A percentile compares a stretch with the other conserved stretches of the same genome.
Conservation (phyloP, 768 basidiomycete species). For the Termitomyces sp. region DNA sequence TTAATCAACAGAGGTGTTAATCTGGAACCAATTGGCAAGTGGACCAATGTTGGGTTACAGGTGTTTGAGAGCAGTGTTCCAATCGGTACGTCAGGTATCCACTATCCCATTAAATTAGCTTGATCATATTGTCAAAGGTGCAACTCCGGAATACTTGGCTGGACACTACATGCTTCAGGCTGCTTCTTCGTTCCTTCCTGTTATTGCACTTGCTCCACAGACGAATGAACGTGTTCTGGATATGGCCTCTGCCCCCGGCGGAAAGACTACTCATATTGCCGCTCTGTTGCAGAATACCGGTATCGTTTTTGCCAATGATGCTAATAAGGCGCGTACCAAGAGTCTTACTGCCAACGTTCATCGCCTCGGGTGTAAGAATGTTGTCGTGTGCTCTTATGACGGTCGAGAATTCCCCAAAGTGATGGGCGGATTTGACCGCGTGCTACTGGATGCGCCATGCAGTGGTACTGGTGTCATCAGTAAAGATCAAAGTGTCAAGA, state of each 20-base stretch:
- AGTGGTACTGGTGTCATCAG: constrained; percentile 97
- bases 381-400: constrained; percentile 94
- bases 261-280: constrained; percentile 97
- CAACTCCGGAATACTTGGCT: constrained; percentile 97
- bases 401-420: constrained; percentile 98
- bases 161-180: constrained; percentile 99
- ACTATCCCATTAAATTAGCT: background rate
- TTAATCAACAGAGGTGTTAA: constrained; percentile 95
- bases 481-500: constrained; percentile 95
- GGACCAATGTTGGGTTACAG: constrained; percentile 99
- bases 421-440: constrained; percentile 98
- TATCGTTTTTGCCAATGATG: constrained; percentile 95
- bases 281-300: constrained; percentile 97
- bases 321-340: constrained; percentile 92
- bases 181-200: constrained; percentile 98
- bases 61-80: constrained; percentile 96
- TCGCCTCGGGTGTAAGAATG: constrained; percentile 96
- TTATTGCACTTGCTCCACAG: constrained; percentile 90
- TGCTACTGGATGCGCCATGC: constrained; percentile 94
- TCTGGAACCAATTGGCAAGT: constrained; percentile 97
- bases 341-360: constrained; percentile 96
- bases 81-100: constrained; percentile 51
- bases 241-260: constrained; percentile 98
- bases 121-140: constrained; percentile 39
- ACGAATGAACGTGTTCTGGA: constrained; percentile 92